phyloP scores from a whole-genome alignment of 805 yeast species.

The Starmerella bacillaris region DNA sequence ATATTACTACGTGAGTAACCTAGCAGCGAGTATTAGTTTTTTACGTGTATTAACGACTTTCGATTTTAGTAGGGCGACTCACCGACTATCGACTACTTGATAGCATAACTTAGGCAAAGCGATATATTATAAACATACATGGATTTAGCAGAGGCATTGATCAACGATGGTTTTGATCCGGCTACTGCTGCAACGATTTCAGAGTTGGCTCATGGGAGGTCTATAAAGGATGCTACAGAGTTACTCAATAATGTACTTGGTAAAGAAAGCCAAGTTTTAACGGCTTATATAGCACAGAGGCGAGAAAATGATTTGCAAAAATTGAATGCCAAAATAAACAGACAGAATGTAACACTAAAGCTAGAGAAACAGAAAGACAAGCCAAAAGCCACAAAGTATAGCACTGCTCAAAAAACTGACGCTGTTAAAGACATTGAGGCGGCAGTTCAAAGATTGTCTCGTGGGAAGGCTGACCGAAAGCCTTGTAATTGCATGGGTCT shows the following conservation, averaged over 20 bases:
- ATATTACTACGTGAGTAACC: no score
- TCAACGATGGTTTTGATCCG: conserved; percentile 14
- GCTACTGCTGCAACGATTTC: conserved; percentile 16
- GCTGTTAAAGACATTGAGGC: conserved; percentile 49
- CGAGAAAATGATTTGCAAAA: conserved; percentile 1
- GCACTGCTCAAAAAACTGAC: conserved; percentile 29
- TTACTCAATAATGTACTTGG: conserved; percentile 13
- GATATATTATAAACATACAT: no score
- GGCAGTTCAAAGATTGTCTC: conserved; percentile 37
- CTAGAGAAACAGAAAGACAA: background rate
- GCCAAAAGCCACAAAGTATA: background rate
- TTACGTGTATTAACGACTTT: no score
- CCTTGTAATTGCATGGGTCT: conserved; percentile 72
- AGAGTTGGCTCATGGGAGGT: conserved; percentile 9
- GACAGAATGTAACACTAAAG: background rate
- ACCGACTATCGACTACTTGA: no score
- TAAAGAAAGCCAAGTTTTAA: conserved; percentile 5
- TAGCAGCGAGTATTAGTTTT: no score
- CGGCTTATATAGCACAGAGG: conserved; percentile 10
- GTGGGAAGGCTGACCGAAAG: conserved; percentile 23
- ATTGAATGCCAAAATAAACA: background rate
- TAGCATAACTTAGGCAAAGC: background rate
- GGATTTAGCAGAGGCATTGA: conserved; percentile 9
- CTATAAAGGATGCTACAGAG: conserved; percentile 13
- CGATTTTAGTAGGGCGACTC: no score